phyloP scores from a whole-genome alignment of 1,284 basidiomycete genomes.

The Pisolithus thermaeus region DNA sequence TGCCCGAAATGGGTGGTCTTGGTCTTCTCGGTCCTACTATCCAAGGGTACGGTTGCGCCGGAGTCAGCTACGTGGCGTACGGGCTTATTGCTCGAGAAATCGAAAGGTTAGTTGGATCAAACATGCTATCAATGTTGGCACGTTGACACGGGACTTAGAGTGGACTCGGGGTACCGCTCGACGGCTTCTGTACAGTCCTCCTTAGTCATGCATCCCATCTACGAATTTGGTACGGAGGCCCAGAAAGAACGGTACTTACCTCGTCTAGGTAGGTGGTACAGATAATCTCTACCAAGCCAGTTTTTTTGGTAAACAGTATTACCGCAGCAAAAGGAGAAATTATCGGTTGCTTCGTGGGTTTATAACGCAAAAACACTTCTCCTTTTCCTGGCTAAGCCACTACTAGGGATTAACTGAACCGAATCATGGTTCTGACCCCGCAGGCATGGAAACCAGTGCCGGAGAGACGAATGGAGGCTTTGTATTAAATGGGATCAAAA shows the following conservation, averaged over 20 bases:
- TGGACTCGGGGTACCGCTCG: constrained; percentile 95
- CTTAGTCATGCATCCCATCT: constrained; percentile 97
- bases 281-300: not conserved
- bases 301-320: constrained; percentile 11
- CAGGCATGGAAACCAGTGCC: constrained; percentile 91
- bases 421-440: constrained; percentile 93
- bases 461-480: constrained; percentile 83
- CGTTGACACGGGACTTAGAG: constrained; percentile 35
- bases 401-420: constrained; percentile 88
- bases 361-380: not conserved
- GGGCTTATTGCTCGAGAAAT: constrained; percentile 93
- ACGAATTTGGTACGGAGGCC: constrained; percentile 84
- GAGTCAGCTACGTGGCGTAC: constrained; percentile 88
- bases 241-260: constrained; percentile 94
- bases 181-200: constrained; percentile 96
- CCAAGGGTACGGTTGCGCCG: constrained; percentile 91
- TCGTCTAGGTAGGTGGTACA: constrained; percentile 53
- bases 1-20: constrained; percentile 90
- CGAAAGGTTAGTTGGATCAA: constrained; percentile 57
- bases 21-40: constrained; percentile 92
- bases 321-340: constrained; percentile 75
- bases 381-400: constrained; percentile 4
- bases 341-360: constrained; percentile 86
- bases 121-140: not conserved
- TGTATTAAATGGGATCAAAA: constrained; percentile 87